Evolutionary conservation across 129 eudicot species (phyloP).

Genomic region (Cynara cardunculus): DNA sequence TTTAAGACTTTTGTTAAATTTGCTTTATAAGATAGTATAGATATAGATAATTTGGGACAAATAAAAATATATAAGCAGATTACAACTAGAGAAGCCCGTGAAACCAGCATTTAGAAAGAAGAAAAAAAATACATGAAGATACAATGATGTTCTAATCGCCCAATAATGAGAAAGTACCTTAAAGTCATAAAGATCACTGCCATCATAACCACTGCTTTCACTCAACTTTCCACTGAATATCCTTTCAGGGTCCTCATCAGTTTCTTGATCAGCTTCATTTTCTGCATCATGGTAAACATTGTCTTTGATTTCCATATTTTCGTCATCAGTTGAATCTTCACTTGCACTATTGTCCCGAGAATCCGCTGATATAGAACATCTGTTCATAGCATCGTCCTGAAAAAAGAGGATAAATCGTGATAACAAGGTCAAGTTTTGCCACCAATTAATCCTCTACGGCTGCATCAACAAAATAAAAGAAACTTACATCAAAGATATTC

Average conservation of each 20-base stretch:
- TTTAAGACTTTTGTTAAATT: too few relatives aligned
- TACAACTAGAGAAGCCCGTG: neutral
- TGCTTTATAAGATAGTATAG: too few relatives aligned
- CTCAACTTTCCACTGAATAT: slow-evolving; percentile 85
- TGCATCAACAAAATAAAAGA: neutral
- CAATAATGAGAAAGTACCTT: slow-evolving; percentile 49
- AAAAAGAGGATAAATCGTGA: slow-evolving; percentile 14
- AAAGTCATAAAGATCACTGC: slow-evolving; percentile 87
- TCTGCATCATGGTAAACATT: slow-evolving; percentile 88
- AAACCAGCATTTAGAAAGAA: neutral
- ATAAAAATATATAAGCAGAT: neutral
- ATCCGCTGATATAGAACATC: slow-evolving; percentile 90
- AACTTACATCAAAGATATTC: slow-evolving; percentile 75
- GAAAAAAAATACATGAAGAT: neutral
- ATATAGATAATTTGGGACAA: neutral
- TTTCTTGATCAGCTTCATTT: slow-evolving; percentile 80
- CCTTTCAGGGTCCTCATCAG: slow-evolving; percentile 73
- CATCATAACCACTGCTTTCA: slow-evolving; percentile 90
- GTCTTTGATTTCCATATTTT: slow-evolving; percentile 49
- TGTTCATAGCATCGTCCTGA: slow-evolving; percentile 71
- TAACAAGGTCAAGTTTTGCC: neutral
- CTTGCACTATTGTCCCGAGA: slow-evolving; percentile 79
- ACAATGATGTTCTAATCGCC: neutral
- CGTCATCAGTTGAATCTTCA: slow-evolving; percentile 81
- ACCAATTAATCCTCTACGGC: neutral